Evolutionary conservation across 371 early-diverging fungal genomes (phyloP).

Genomic region (Mortierella sp.): DNA sequence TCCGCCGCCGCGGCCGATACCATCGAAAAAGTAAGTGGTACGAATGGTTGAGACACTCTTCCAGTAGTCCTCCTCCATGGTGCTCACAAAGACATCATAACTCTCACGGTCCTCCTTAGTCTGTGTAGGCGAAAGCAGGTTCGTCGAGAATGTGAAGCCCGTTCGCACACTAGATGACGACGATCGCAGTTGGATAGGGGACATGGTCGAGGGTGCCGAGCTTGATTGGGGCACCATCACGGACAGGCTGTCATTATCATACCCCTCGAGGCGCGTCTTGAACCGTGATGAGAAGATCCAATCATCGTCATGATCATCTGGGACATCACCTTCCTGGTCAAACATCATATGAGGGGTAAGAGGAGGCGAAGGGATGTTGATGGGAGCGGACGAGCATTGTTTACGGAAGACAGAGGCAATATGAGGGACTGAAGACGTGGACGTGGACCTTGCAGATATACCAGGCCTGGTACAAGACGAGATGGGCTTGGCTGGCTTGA

Average conservation of each 20-base stretch:
- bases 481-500: neutral
- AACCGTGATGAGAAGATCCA: constrained; percentile 9
- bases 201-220: constrained; percentile 38
- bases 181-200: constrained; percentile 20
- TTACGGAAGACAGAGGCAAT: constrained; percentile 1
- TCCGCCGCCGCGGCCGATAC: constrained; percentile 53
- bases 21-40: constrained; percentile 54
- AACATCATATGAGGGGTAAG: constrained; percentile 11
- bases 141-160: constrained; percentile 48
- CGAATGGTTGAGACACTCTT: constrained; percentile 51
- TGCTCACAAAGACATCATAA: constrained; percentile 35
- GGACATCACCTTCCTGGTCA: neutral
- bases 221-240: constrained; percentile 13
- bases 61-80: constrained; percentile 50
- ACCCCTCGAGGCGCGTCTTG: constrained; percentile 4
- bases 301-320: neutral
- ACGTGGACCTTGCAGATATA: constrained; percentile 16
- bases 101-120: constrained; percentile 34
- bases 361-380: constrained; percentile 43
- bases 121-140: constrained; percentile 9
- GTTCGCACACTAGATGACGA: constrained; percentile 1
- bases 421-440: constrained; percentile 20
- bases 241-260: neutral
- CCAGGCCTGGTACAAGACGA: constrained; percentile 6
- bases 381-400: constrained; percentile 10